A percentile compares a stretch with the other conserved stretches of the same genome.
These are phyloP conservation scores for Nyctanthes arbortristis DNA, from an alignment of 257 asterid species.

Conservation along the genomic window DNA sequence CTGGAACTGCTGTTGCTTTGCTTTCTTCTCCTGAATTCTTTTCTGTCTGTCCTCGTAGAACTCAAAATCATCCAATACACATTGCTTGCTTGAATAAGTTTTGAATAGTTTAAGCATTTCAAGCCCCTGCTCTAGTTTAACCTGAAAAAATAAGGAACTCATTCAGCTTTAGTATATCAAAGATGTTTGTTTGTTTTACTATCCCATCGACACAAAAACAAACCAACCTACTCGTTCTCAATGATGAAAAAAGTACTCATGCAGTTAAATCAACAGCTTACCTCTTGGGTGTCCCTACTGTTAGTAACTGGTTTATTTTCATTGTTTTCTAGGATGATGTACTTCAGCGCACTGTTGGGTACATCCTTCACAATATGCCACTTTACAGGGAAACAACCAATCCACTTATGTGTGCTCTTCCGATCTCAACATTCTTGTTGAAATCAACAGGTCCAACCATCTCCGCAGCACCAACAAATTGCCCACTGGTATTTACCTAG, in stretches of 20 bases:
- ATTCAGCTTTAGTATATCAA: neutral
- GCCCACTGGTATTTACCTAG: slow-evolving; percentile 49
- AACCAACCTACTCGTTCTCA: neutral
- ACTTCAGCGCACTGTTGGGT: slow-evolving; percentile 43
- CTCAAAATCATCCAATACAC: slow-evolving; percentile 68
- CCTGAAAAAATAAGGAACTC: slow-evolving; percentile 11
- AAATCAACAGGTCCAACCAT: slow-evolving; percentile 54
- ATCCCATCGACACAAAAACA: neutral
- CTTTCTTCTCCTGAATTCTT: slow-evolving; percentile 56
- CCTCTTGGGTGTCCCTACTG: slow-evolving; percentile 59
- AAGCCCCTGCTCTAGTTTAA: slow-evolving; percentile 53
- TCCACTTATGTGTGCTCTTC: slow-evolving; percentile 60
- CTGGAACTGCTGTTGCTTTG: slow-evolving; percentile 46
- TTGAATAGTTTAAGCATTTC: slow-evolving; percentile 62
- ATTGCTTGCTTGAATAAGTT: slow-evolving; percentile 53
- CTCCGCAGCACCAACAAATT: slow-evolving; percentile 53
- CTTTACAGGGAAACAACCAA: slow-evolving; percentile 47
- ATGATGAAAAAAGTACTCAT: neutral
- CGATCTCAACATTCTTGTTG: slow-evolving; percentile 44
- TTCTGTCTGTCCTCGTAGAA: slow-evolving; percentile 75
- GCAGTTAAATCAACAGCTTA: neutral
- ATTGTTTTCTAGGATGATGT: slow-evolving; percentile 44
- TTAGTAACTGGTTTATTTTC: slow-evolving; percentile 50
- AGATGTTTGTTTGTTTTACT: neutral
- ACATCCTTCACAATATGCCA: slow-evolving; percentile 57